Evolutionary conservation across 148 eudicot genomes (phyloP).

Genomic region (Spergularia marina): DNA sequence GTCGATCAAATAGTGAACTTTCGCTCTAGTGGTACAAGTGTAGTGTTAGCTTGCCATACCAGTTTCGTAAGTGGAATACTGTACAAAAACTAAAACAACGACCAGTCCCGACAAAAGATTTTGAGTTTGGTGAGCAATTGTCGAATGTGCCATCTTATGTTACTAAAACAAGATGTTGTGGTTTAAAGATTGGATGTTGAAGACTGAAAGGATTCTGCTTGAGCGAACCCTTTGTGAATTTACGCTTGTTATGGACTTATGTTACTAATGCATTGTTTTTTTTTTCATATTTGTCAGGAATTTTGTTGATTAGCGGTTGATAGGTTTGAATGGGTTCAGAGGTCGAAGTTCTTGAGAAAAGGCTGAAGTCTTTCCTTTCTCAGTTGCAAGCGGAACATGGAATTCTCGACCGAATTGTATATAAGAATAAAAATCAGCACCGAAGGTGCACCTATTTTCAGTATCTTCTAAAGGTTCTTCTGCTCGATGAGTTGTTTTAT

Average conservation of each 20-base stretch:
- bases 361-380: slow-evolving; percentile 55
- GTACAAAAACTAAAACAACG: too few relatives aligned
- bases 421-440: slow-evolving; percentile 95
- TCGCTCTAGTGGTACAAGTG: too few relatives aligned
- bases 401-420: slow-evolving; percentile 71
- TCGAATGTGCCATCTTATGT: too few relatives aligned
- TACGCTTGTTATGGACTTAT: neutral
- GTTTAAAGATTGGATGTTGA: too few relatives aligned
- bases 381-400: slow-evolving; percentile 71
- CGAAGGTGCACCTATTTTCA: slow-evolving; percentile 79
- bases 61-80: too few relatives aligned
- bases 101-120: too few relatives aligned
- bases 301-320: neutral
- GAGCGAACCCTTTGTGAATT: neutral
- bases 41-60: too few relatives aligned
- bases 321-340: slow-evolving; percentile 33
- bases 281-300: neutral
- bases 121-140: too few relatives aligned
- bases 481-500: neutral
- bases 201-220: too few relatives aligned
- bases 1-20: too few relatives aligned
- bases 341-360: slow-evolving; percentile 50
- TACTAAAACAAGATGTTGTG: too few relatives aligned
- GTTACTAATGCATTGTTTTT: neutral
- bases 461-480: slow-evolving; percentile 68